phyloP scores from a whole-genome alignment of 2,329 filamentous ascomycete genomes.

The Cytospora leucostoma region DNA sequence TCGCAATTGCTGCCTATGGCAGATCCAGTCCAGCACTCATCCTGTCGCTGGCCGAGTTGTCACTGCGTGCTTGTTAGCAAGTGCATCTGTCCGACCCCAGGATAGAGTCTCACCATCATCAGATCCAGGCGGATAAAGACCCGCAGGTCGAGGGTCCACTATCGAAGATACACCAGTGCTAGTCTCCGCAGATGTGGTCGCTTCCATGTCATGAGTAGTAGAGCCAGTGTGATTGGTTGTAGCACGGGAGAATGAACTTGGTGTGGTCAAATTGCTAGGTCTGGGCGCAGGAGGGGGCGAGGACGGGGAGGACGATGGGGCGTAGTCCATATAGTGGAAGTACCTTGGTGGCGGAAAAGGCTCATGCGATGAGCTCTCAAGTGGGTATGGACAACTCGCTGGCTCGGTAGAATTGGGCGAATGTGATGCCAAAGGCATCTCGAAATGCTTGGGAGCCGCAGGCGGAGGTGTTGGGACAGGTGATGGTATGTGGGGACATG shows the following conservation, averaged over 20 bases:
- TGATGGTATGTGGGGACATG: background rate
- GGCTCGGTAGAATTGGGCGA: background rate
- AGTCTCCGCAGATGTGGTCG: background rate
- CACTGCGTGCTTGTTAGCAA: background rate
- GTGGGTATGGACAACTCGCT: background rate
- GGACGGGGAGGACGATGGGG: background rate
- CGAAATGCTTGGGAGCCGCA: background rate
- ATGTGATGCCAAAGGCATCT: background rate
- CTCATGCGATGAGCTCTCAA: conserved; percentile 4
- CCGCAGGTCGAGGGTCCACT: background rate
- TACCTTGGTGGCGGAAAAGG: background rate
- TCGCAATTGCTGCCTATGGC: no score
- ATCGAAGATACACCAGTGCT: background rate
- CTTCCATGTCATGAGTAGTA: conserved; percentile 8
- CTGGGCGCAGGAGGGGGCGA: background rate
- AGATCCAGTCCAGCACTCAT: background rate
- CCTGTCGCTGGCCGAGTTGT: background rate
- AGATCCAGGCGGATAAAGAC: background rate
- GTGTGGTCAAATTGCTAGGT: conserved; percentile 26
- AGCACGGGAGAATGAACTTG: conserved; percentile 22
- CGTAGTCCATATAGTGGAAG: conserved; percentile 4
- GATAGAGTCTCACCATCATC: background rate
- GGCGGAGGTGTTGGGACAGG: background rate
- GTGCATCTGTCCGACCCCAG: background rate
- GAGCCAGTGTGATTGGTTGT: conserved; percentile 21